Evolutionary conservation across 2,329 filamentous ascomycete genomes (phyloP), one percentile per base, ranked within the genome.

Genomic region (Fusarium torreyae): DNA sequence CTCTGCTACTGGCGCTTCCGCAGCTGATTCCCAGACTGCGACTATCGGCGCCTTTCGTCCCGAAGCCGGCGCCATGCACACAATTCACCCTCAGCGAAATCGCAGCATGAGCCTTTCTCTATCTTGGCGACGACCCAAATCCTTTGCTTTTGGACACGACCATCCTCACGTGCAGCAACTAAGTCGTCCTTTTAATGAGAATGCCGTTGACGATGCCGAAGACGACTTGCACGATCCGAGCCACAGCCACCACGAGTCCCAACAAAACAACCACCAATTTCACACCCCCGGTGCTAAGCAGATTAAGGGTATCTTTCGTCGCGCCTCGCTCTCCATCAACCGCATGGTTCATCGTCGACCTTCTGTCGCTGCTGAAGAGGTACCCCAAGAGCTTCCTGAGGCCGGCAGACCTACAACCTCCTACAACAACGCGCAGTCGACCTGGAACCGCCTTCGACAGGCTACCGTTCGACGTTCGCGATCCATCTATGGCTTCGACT

Each of bases 321-420:
- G 87, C 11, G 87, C 87, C 1, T 89, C 87, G 5, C 72, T 87
- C 53, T 87, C 85, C 10, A 73, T 89, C 51, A 84, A 85, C 71
- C 84, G 83, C 33, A 83, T 88, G 33, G 84, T 87, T 9, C 81
- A 84, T 52, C 80, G 85, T 39, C 81, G 85, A 46, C 79, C 83
- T 7, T 85, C 84, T 2, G 73, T 81, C 24, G 77, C 79, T 3
- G 75, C 76, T 7, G 69, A 78, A 54, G 71, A 79, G n/a, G 63
- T 73, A 34, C 62, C 33, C 34, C 43, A 57, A 15, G 64, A 72
- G 10, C 54, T 62, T 13, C 4, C 28, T 22, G 63, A 66, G 48
- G 69, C 57, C 38, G 63, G 59, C 38, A 77, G 83, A 45, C 84
- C 84, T 8, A 81, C 79, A 10, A 87, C 85, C 2, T 80, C 84